A percentile compares a stretch with the other conserved stretches of the same genome.
These are phyloP conservation scores for Suillus subalutaceus DNA, from an alignment of 768 basidiomycete genomes.

Conservation along the genomic window DNA sequence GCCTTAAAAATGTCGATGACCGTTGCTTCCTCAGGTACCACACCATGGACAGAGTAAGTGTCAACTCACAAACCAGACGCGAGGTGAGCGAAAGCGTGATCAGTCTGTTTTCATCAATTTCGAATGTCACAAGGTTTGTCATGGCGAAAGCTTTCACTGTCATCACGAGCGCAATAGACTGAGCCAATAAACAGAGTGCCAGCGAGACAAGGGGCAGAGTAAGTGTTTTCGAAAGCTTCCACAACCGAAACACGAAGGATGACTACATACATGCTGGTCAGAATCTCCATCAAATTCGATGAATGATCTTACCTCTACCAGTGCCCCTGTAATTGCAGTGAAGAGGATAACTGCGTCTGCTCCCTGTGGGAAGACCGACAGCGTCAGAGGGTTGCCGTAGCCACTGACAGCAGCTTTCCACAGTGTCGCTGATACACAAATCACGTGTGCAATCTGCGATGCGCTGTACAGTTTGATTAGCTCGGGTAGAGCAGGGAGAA, in stretches of 20 bases:
- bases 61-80: slow-evolving; percentile 3
- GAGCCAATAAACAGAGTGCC: slow-evolving; percentile 1
- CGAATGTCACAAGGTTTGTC: neutral
- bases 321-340: slow-evolving; percentile 2
- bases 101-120: neutral
- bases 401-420: neutral
- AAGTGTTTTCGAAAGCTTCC: slow-evolving; percentile 6
- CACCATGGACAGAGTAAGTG: neutral
- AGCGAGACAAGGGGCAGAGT: slow-evolving; percentile 1
- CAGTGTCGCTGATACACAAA: slow-evolving; percentile 3
- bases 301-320: neutral
- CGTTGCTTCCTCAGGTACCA: slow-evolving; percentile 8
- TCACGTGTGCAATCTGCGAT: neutral
- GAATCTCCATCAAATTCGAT: neutral
- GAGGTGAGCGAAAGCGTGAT: slow-evolving; percentile 4
- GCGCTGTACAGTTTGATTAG: neutral
- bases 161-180: neutral
- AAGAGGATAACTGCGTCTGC: slow-evolving; percentile 1
- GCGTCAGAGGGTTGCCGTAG: neutral
- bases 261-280: neutral
- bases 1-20: neutral
- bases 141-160: neutral
- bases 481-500: neutral
- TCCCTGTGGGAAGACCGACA: neutral
- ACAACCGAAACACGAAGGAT: slow-evolving; percentile 5